phyloP scores from a whole-genome alignment of 352 stramenopile genomes.

The Aphanomyces cochlioides region DNA sequence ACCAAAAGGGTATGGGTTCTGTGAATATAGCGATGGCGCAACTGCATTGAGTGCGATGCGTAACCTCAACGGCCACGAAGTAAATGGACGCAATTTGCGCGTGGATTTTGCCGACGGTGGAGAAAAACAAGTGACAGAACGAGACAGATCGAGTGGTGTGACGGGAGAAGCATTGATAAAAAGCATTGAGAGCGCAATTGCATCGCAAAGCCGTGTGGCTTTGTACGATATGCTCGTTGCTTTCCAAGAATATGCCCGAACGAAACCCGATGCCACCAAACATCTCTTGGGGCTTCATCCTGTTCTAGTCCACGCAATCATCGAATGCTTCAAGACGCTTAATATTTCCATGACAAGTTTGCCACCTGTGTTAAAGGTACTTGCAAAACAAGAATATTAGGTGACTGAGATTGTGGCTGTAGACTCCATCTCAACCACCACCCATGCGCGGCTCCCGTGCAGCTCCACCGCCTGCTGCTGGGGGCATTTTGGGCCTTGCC shows the following conservation, averaged over 20 bases:
- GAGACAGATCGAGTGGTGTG: conserved; percentile 37
- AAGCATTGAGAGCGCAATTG: conserved; percentile 71
- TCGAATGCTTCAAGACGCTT: conserved; percentile 81
- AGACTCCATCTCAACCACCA: conserved; percentile 21
- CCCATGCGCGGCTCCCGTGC: neutral
- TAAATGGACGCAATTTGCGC: conserved; percentile 78
- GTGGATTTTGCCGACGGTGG: conserved; percentile 80
- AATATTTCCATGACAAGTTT: conserved; percentile 73
- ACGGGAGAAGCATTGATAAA: conserved; percentile 64
- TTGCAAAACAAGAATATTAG: neutral
- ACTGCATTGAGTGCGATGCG: conserved; percentile 80
- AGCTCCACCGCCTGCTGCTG: neutral
- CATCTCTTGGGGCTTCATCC: conserved; percentile 69
- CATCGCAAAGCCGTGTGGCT: conserved; percentile 60
- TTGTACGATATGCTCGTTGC: conserved; percentile 82
- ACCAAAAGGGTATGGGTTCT: conserved; percentile 83
- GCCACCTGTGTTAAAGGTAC: conserved; percentile 1
- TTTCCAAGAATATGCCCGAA: conserved; percentile 72
- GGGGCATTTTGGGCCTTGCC: conserved; percentile 24
- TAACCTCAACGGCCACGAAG: conserved; percentile 81
- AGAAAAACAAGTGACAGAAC: conserved; percentile 34
- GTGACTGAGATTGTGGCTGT: neutral
- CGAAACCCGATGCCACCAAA: conserved; percentile 74
- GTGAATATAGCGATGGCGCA: conserved; percentile 79
- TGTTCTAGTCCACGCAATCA: conserved; percentile 75